Conservation (phyloP, 331 rosid genomes). For the Erythrophleum ivorense region DNA sequence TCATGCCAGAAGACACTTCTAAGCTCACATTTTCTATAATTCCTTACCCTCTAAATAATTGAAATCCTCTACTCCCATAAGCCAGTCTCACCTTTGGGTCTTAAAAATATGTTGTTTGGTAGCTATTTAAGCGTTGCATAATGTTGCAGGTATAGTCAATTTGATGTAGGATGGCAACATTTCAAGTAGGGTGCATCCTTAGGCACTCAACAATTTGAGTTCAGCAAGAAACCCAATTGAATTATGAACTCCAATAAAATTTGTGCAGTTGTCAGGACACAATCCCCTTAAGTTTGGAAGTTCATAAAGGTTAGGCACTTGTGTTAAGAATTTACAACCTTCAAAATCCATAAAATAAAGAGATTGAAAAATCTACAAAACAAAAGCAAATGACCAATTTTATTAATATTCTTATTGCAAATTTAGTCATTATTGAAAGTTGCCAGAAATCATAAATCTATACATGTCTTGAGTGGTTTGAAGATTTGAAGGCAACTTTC, state of each 20-base stretch:
- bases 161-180: not conserved
- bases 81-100: not conserved
- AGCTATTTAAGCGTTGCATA: not conserved
- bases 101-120: not conserved
- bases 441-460: not conserved
- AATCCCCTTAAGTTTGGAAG: not conserved
- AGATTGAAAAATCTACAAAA: not conserved
- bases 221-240: not conserved
- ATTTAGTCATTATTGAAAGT: not conserved
- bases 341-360: not conserved
- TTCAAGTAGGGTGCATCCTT: not conserved
- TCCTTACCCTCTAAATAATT: not conserved
- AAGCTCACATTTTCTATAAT: not conserved
- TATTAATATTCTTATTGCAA: not conserved
- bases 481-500: not conserved
- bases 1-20: not conserved
- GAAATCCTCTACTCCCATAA: not conserved
- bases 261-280: not conserved
- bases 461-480: not conserved
- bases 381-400: not conserved
- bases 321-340: not conserved
- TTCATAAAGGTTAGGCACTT: not conserved
- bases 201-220: conserved; percentile 5
- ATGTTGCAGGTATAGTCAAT: not conserved
- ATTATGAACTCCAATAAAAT: not conserved